These are phyloP conservation scores for Fraxinus dipetala DNA, from an alignment of 305 asterid species.

Conservation along the genomic window DNA sequence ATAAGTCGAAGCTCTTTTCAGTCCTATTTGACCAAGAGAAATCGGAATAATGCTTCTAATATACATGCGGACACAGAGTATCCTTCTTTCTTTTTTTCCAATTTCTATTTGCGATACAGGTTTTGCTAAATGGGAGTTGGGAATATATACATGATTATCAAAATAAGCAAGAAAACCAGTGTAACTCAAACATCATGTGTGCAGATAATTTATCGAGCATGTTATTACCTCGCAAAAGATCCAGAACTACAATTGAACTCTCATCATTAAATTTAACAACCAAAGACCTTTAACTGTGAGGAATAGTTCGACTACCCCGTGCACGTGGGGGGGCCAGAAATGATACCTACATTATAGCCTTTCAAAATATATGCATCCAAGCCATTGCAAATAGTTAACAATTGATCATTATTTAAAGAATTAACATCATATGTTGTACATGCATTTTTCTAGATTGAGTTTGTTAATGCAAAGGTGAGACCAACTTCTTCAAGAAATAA, in stretches of 20 bases:
- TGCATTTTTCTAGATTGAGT: not conserved
- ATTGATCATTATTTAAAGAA: not conserved
- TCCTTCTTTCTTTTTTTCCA: not conserved
- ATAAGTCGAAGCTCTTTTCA: not conserved
- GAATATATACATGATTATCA: not conserved
- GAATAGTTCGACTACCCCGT: not conserved
- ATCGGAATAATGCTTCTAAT: not conserved
- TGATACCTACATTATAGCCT: not conserved
- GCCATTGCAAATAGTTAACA: not conserved
- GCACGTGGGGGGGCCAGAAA: not conserved
- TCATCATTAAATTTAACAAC: not conserved
- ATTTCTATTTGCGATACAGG: not conserved
- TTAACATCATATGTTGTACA: not conserved
- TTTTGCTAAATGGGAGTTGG: not conserved
- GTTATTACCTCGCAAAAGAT: not conserved
- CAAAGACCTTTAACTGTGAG: not conserved
- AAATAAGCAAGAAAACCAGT: not conserved
- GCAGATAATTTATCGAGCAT: not conserved
- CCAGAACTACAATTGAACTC: not conserved
- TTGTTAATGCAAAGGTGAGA: not conserved
- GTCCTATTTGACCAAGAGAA: conserved; percentile 4
- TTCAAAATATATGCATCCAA: not conserved
- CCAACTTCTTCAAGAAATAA: not conserved
- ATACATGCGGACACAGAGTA: not conserved
- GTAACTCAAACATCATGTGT: not conserved